Percentiles rank a stretch among this genome's conserved stretches.
Evolutionary conservation across 331 rosid genomes (phyloP).

Genomic region (Cydonia oblonga): DNA sequence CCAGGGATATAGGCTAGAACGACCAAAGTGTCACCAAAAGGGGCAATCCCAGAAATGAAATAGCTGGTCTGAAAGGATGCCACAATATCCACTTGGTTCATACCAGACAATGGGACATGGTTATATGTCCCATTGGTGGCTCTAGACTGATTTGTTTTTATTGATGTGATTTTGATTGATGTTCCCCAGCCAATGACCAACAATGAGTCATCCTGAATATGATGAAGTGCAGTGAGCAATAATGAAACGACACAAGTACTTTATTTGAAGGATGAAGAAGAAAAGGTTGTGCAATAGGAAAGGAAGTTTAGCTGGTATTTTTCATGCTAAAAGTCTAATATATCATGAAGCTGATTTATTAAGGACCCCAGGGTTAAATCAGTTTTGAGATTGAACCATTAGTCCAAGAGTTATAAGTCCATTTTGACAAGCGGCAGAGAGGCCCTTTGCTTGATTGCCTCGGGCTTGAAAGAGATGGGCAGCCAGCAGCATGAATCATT

Average conservation of each 20-base stretch:
- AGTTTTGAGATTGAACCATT: not conserved
- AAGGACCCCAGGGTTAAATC: not conserved
- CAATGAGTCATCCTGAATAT: conserved; percentile 66
- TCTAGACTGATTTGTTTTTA: conserved; percentile 44
- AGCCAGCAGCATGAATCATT: too few relatives aligned
- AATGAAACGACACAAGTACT: not conserved
- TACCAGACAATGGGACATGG: conserved; percentile 49
- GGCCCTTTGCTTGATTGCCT: too few relatives aligned
- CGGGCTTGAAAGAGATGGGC: too few relatives aligned
- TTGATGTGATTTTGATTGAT: conserved; percentile 74
- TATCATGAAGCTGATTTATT: not conserved
- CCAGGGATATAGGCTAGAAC: conserved; percentile 86
- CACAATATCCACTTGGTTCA: conserved; percentile 81
- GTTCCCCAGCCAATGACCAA: conserved; percentile 99
- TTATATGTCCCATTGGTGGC: conserved; percentile 58
- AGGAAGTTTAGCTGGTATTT: not conserved
- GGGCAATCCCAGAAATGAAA: conserved; percentile 91
- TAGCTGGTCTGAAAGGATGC: conserved; percentile 90
- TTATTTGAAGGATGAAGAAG: not conserved
- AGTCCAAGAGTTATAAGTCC: not conserved
- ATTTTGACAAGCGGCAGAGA: too few relatives aligned
- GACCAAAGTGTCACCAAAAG: conserved; percentile 89
- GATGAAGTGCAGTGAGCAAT: conserved; percentile 17
- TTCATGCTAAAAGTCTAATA: not conserved
- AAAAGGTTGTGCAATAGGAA: not conserved